Percentiles rank a stretch among this genome's conserved stretches.
phyloP scores from a whole-genome alignment of 768 basidiomycete genomes.

The Collybia sp. region DNA sequence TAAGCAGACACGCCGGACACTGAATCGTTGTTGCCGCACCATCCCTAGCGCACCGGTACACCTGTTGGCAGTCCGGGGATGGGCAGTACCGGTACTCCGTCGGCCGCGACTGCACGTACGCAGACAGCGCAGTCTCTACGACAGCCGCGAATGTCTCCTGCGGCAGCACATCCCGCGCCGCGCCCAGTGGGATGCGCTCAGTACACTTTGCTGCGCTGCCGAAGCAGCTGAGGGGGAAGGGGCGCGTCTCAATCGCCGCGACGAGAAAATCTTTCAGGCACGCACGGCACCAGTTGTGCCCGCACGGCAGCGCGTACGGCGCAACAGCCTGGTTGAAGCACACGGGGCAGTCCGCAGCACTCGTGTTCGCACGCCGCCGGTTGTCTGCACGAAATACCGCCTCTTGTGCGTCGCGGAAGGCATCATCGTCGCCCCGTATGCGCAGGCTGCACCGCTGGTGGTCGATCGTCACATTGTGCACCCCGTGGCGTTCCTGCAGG shows the following conservation, averaged over 20 bases:
- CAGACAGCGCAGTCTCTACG: conserved; percentile 53
- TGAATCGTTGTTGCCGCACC: conserved; percentile 43
- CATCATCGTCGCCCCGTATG: conserved; percentile 51
- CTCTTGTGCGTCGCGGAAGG: conserved; percentile 37
- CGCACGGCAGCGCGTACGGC: conserved; percentile 54
- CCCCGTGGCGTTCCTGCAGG: conserved; percentile 47
- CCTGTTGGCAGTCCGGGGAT: conserved; percentile 71
- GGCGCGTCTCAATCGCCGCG: conserved; percentile 49
- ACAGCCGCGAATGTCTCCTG: conserved; percentile 50
- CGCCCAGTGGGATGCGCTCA: conserved; percentile 46
- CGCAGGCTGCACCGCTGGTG: conserved; percentile 33
- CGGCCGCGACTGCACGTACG: conserved; percentile 53
- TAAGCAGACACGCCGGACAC: conserved; percentile 65
- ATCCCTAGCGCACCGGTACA: conserved; percentile 54
- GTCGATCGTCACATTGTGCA: conserved; percentile 54
- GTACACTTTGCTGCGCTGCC: conserved; percentile 59
- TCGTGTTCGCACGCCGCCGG: conserved; percentile 10
- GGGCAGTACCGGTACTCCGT: conserved; percentile 73
- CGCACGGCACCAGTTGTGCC: conserved; percentile 62
- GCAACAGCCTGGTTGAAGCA: conserved; percentile 56
- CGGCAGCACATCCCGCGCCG: conserved; percentile 46
- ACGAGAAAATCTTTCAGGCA: conserved; percentile 59
- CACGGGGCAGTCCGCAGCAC: conserved; percentile 50
- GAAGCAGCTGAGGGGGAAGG: conserved; percentile 72
- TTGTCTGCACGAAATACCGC: conserved; percentile 29